Evolutionary conservation across 2,329 filamentous ascomycete species (phyloP), one percentile per base, ranked within the genome.

Genomic region (Colletotrichum tropicale): DNA sequence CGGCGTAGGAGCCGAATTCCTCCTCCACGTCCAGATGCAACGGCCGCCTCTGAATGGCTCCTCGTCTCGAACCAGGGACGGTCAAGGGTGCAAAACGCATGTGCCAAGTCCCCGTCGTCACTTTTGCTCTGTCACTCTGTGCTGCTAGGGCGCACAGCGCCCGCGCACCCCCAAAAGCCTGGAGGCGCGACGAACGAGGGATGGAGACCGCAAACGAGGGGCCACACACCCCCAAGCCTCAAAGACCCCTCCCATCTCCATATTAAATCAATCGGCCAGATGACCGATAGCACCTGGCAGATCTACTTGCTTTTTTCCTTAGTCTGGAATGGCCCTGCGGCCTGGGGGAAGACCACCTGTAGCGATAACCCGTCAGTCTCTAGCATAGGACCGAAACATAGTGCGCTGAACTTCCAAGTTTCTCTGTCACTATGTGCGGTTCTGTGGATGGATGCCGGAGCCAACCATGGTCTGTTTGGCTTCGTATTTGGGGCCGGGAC

Each of bases 231-330:
- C 60, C 52, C 68, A 66, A 66, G 72, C 66, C 71, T 74, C 71
- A 65, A 56, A 52, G 30, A 68, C 69, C 73, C 72, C 69, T 72
- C 62, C 43, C 73, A 67, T 68, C 73, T 72, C 73, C 69, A 56
- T 72, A 67, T 64, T 52, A 72, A 72, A 68, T 68, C 70, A 58
- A 73, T 75, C 73, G 73, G 70, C 70, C 69, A 75, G 69, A 73
- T 75, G 73, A 67, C 69, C 55, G 69, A 75, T 68, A 64, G 70
- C 64, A 64, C 69, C 64, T 64, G 18, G 56, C 30, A 70, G 71
- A 76, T 76, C 74, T 74, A 60, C 74, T 74, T 74, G 60, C 71
- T 74, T 65, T 74, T 64, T 64, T 52, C n/a, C 70, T 60, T 66
- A 58, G 56, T 43, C n/a, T 48, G 62, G 73, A 56, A 66, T 64